phyloP scores from a whole-genome alignment of 768 basidiomycete species.

The Suillus variegatus region DNA sequence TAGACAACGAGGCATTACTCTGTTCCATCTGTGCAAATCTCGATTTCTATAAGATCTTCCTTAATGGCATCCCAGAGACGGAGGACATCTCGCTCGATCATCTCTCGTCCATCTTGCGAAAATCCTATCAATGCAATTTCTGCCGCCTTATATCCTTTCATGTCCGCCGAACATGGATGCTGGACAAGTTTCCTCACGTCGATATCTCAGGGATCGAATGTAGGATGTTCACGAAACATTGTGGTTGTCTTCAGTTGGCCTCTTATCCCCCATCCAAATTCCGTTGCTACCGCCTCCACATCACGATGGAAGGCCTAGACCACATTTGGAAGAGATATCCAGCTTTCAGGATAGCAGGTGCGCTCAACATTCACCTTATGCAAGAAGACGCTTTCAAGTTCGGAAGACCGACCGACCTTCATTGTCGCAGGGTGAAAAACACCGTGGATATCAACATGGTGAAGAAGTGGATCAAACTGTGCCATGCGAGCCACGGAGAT shows the following conservation, averaged over 20 bases:
- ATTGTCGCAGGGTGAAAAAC: conserved; percentile 8
- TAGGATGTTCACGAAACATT: neutral
- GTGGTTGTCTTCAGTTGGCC: neutral
- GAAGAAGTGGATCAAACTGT: conserved; percentile 8
- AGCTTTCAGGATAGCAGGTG: neutral
- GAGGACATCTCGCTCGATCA: conserved; percentile 3
- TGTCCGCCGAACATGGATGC: conserved; percentile 7
- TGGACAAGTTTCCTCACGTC: neutral
- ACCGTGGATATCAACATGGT: conserved; percentile 4
- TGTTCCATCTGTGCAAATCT: conserved; percentile 9
- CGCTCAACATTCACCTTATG: conserved; percentile 7
- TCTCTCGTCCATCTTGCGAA: conserved; percentile 6
- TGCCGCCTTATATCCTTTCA: conserved; percentile 7
- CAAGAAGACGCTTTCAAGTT: conserved; percentile 10
- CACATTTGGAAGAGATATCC: neutral
- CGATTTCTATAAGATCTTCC: conserved; percentile 5
- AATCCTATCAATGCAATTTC: conserved; percentile 8
- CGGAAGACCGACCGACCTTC: conserved; percentile 6
- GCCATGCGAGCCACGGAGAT: neutral
- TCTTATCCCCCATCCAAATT: neutral
- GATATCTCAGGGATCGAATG: neutral
- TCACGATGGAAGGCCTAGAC: neutral
- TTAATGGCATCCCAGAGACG: neutral
- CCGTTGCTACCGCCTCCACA: conserved; percentile 6
- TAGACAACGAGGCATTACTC: neutral